Evolutionary conservation across 495 filamentous ascomycete genomes (phyloP).

Genomic region (Aspergillus cristatus): DNA sequence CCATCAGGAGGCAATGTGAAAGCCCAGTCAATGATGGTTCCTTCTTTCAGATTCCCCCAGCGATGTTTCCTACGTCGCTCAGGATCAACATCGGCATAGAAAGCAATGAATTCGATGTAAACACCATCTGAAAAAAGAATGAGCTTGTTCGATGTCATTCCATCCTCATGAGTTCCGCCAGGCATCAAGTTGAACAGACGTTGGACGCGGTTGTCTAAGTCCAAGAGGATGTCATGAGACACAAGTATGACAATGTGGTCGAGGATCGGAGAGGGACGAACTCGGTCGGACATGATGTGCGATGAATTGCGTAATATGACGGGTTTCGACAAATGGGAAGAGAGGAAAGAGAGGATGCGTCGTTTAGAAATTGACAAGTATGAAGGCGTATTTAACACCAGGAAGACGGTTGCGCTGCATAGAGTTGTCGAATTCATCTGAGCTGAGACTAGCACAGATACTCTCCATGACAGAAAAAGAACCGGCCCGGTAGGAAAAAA

Average conservation of each 20-base stretch:
- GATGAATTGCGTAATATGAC: no score
- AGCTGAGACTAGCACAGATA: no score
- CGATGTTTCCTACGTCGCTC: conserved; percentile 11
- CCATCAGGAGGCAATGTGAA: conserved; percentile 11
- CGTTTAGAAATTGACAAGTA: no score
- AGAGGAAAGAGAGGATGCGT: no score
- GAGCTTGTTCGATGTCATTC: conserved; percentile 11
- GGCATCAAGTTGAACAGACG: conserved; percentile 8
- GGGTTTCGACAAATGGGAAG: no score
- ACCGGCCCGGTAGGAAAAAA: no score
- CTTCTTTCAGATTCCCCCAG: conserved; percentile 13
- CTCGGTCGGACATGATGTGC: no score
- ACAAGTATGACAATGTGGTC: conserved; percentile 16
- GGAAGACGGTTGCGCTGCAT: no score
- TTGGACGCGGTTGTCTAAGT: neutral
- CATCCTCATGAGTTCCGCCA: conserved; percentile 12
- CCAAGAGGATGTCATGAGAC: conserved; percentile 5
- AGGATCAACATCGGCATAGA: conserved; percentile 8
- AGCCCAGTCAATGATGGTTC: conserved; percentile 17
- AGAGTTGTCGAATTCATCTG: no score
- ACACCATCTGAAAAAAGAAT: conserved; percentile 12
- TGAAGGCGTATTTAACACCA: no score
- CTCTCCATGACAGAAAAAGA: no score
- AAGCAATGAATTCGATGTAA: conserved; percentile 13
- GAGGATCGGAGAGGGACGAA: neutral